phyloP scores from a whole-genome alignment of 495 filamentous ascomycete species.

The Lepraria neglecta region DNA sequence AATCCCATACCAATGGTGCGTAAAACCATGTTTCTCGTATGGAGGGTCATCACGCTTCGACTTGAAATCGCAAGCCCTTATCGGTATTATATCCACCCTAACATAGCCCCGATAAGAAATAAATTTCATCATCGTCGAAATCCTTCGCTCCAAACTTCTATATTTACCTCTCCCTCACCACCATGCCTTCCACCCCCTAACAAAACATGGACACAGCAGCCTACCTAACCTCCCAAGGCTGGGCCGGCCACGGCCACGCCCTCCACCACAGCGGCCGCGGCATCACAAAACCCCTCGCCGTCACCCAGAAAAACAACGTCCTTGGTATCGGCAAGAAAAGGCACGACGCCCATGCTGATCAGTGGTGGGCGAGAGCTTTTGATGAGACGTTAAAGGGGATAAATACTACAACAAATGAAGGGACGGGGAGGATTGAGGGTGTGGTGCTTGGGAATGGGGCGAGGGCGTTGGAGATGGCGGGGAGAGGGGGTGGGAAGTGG shows the following conservation, averaged over 20 bases:
- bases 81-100: too few species aligned
- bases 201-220: slow-evolving; percentile 57
- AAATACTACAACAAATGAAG: slow-evolving; percentile 46
- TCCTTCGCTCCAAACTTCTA: too few species aligned
- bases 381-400: slow-evolving; percentile 70
- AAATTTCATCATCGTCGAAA: too few species aligned
- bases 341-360: slow-evolving; percentile 49
- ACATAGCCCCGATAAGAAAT: too few species aligned
- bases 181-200: not conserved
- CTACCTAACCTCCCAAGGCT: slow-evolving; percentile 69
- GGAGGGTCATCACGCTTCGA: too few species aligned
- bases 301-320: slow-evolving; percentile 61
- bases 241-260: slow-evolving; percentile 68
- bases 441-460: slow-evolving; percentile 27
- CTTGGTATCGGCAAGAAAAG: slow-evolving; percentile 64
- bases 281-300: slow-evolving; percentile 59
- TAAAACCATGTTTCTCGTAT: too few species aligned
- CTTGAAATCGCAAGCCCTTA: too few species aligned
- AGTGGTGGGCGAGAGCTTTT: slow-evolving; percentile 79
- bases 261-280: slow-evolving; percentile 63
- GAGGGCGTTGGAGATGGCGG: slow-evolving; percentile 40
- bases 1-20: too few species aligned
- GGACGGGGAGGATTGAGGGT: slow-evolving; percentile 33
- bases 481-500: slow-evolving; percentile 35
- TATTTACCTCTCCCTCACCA: too few species aligned